Evolutionary conservation across 495 filamentous ascomycete species (phyloP).

Genomic region (Apiosordaria backusii): DNA sequence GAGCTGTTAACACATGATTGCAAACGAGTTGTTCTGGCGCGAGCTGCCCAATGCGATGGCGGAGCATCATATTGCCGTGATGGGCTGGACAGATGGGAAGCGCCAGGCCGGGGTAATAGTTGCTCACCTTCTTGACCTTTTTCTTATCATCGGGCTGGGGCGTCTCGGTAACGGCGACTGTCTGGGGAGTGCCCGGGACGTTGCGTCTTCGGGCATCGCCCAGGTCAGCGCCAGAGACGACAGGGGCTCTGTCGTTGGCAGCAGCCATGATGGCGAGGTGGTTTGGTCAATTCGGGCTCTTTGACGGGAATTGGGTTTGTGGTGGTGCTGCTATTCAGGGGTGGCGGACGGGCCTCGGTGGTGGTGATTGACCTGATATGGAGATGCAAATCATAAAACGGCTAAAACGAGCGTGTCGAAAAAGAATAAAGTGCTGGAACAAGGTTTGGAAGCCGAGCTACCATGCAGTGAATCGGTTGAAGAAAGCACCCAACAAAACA

Average conservation of each 20-base stretch:
- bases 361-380: constrained; percentile 19
- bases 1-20: constrained; percentile 16
- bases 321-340: constrained; percentile 12
- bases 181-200: constrained; percentile 51
- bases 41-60: not conserved
- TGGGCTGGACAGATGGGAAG: not conserved
- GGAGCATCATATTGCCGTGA: not conserved
- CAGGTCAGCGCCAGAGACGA: constrained; percentile 64
- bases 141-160: constrained; percentile 62
- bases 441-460: constrained; percentile 15
- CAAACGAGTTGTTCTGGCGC: not conserved
- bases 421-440: constrained; percentile 14
- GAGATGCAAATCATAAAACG: constrained; percentile 23
- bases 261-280: constrained; percentile 42
- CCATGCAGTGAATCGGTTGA: constrained; percentile 15
- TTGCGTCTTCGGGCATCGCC: constrained; percentile 74
- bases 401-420: constrained; percentile 31
- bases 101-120: not conserved
- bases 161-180: constrained; percentile 33
- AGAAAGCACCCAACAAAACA: constrained; percentile 18
- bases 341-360: constrained; percentile 9
- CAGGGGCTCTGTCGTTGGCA: constrained; percentile 40
- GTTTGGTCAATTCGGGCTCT: not conserved
- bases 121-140: constrained; percentile 58
- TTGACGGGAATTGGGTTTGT: not conserved